Base-by-base conservation (phyloP, 129 eudicot genomes). In the Chrysanthemum seticuspe region DNA sequence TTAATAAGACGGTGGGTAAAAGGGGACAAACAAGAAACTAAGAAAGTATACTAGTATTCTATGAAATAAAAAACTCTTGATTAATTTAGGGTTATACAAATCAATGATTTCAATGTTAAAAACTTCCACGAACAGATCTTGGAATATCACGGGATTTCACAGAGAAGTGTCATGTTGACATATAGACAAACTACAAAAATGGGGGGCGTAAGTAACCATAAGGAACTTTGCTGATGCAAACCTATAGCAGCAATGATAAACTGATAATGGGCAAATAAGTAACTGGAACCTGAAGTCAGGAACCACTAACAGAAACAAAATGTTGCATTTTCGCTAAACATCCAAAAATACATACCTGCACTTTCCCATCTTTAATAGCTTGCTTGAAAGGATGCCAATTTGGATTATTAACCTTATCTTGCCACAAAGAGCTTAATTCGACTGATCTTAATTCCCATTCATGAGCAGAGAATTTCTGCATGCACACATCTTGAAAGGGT, bases 361-460 rank as follows among this genome's bases (percentile, higher is more conserved):
- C 62, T 62, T 74, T 76, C 47, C 85, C 90, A 58, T 83, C 85
- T 74, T 70, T 79, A 51, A 65, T 31, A 21, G 62, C 84, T 73
- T 79, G 81, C 62, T 79, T 82, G 74, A 82, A 85, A 70, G 90
- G 90, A 25, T 85, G 83, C 90, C 90, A 85, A 51, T 81, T 82
- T 69, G 87, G 78, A 74, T 79, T 80, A 68, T 80, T 85, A 19
- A 85, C 84, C 51, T 82, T 85, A 51, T 84, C 84, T 78, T 87
- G 89, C 93, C 93, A 87, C 67, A 76, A 66, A 19, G 89, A 76
- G 66, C 84, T 76, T 71, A 82, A 68, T 72, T 84, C 81, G 13
- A 79, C 84, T 31, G 87, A 74, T 70, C 86, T 74, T 49, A 81
- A 19, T 76, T 82, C 85, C 83, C 89, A 80, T 29, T 79, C 87